A percentile compares a stretch with the other conserved stretches of the same genome.
These are phyloP conservation scores for Metarhizium sp. DNA, from an alignment of 2,329 filamentous ascomycete species.

Conservation along the genomic window DNA sequence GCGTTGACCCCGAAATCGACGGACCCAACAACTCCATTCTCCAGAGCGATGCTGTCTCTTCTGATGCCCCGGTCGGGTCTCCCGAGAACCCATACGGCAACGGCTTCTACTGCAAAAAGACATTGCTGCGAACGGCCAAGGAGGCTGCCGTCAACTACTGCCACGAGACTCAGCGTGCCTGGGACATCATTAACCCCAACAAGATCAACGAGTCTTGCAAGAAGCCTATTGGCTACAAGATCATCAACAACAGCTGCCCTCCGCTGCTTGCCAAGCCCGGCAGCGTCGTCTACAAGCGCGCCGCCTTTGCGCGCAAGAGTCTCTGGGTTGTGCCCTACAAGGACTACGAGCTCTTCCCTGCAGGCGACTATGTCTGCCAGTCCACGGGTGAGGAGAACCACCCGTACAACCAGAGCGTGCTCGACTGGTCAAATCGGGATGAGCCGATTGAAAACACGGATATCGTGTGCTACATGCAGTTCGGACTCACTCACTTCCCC, in stretches of 20 bases:
- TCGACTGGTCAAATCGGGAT: constrained; percentile 38
- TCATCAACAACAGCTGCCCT: constrained; percentile 37
- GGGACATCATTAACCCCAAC: constrained; percentile 32
- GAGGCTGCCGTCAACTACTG: constrained; percentile 15
- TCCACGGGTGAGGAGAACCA: constrained; percentile 28
- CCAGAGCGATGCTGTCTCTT: constrained; percentile 57
- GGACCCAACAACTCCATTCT: constrained; percentile 55
- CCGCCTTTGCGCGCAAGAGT: constrained; percentile 31
- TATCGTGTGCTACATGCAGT: constrained; percentile 41
- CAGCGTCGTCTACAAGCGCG: constrained; percentile 27
- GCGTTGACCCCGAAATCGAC: constrained; percentile 57
- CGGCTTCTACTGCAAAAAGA: constrained; percentile 46
- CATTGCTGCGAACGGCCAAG: constrained; percentile 13
- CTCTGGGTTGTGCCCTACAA: constrained; percentile 34
- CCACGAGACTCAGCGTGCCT: constrained; percentile 17
- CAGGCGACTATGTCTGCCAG: constrained; percentile 34
- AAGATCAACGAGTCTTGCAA: constrained; percentile 29
- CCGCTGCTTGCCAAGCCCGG: constrained; percentile 31
- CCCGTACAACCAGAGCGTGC: constrained; percentile 16
- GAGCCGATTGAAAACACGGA: constrained; percentile 41
- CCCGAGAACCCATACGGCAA: constrained; percentile 66
- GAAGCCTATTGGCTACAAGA: constrained; percentile 35
- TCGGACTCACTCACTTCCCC: constrained; percentile 50
- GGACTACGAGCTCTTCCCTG: constrained; percentile 32
- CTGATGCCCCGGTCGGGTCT: constrained; percentile 54